Percentiles rank a stretch among this genome's conserved stretches.
These are phyloP conservation scores for Leptoxyphium fumago DNA, from an alignment of 2,329 filamentous ascomycete species.

Conservation along the genomic window DNA sequence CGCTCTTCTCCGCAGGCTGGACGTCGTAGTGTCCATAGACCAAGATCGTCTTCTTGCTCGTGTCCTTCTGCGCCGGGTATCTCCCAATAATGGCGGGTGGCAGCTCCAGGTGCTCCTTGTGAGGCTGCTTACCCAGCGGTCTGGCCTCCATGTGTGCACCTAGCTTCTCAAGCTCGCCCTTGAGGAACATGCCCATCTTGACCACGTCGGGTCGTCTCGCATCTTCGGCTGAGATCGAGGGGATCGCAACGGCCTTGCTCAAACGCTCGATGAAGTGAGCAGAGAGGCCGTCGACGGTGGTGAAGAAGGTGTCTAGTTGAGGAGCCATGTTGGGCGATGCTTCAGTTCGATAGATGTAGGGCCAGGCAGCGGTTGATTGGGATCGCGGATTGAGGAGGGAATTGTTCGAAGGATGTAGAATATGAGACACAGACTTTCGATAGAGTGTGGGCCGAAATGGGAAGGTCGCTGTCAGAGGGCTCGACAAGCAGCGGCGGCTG, in stretches of 20 bases:
- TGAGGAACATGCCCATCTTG: slow-evolving; percentile 88
- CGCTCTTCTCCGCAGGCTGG: slow-evolving; percentile 81
- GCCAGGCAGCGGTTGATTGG: slow-evolving; percentile 19
- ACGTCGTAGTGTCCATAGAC: slow-evolving; percentile 99
- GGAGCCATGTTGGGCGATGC: slow-evolving; percentile 54
- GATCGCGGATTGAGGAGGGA: background rate
- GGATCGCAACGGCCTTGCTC: slow-evolving; percentile 84
- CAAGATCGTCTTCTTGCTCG: slow-evolving; percentile 84
- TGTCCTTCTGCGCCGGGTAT: slow-evolving; percentile 63
- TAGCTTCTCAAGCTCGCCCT: slow-evolving; percentile 63
- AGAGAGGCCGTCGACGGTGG: slow-evolving; percentile 71
- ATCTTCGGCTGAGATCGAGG: slow-evolving; percentile 86
- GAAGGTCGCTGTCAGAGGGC: background rate
- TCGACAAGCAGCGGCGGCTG: background rate
- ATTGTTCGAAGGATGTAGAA: background rate
- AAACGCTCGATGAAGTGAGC: slow-evolving; percentile 80
- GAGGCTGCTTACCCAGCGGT: slow-evolving; percentile 78
- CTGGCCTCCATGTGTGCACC: slow-evolving; percentile 81
- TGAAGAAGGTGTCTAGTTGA: slow-evolving; percentile 81
- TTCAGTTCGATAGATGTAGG: slow-evolving; percentile 28
- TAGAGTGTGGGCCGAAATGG: background rate
- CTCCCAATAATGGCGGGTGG: slow-evolving; percentile 84
- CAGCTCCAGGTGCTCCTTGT: slow-evolving; percentile 77
- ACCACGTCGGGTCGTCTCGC: slow-evolving; percentile 81
- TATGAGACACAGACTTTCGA: background rate